Base-by-base conservation (phyloP, 352 stramenopile species). In the Pythium sp. region DNA sequence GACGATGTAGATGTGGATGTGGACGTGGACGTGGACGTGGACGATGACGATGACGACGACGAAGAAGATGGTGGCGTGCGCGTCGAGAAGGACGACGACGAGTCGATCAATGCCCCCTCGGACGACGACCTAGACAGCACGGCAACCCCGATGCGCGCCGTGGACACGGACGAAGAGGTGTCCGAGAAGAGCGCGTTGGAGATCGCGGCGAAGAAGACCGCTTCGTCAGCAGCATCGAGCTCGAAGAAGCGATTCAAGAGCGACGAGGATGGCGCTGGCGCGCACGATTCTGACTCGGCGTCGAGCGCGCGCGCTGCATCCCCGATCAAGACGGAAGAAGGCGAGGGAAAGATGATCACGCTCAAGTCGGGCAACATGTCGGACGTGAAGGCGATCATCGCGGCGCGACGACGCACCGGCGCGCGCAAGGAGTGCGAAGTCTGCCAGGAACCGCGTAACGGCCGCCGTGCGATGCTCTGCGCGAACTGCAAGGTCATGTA, bases 401-500 rank as follows among this genome's bases (percentile, higher is more conserved):
- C 81, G 20, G 80, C 83, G 57, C 71, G 83, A n/a, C 84, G 86
- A 20, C 78, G 82, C 67, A 94, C 82, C 7, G 81, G 80, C 26
- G 81, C 76, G 18, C 75, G 77, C 18, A 92, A 92, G 67, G 84
- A 92, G 71, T 92, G 86, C 53, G 76, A 91, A 49, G 80, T 87
- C 57, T 94, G 86, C 57, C 77, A 88, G 53, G 84, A 94, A 66
- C 82, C 79, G 38, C 84, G 86, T 36, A 91, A 92, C 64, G 86
- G 84, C 41, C 79, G 86, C 14, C 84, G 84, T n/a, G 87, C 86
- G 28, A 76, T 95, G 70, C 72, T 95, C 43, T 95, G 87, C 62
- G 72, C 78, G 36, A 80, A 79, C 64, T 95, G 87, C 74, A 92
- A 93, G 75, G 80, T 79, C 64, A 93, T 93, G 82, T 95, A 92